Conservation (phyloP, 768 basidiomycete genomes). For the Tremella mesenterica region DNA sequence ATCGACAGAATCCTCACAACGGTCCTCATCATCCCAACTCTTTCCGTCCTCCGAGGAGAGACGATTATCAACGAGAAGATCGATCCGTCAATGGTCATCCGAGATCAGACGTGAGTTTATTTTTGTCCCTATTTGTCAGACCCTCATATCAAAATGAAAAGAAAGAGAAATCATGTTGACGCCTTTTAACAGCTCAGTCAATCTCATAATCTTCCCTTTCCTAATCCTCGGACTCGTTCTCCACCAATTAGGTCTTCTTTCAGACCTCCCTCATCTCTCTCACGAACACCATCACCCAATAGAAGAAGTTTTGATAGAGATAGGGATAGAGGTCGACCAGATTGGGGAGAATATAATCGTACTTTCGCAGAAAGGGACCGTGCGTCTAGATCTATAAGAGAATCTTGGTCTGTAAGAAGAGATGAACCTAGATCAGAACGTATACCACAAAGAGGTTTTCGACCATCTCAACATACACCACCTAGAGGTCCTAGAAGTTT, state of each 20-base stretch:
- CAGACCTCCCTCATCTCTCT: conserved; percentile 1
- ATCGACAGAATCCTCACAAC: neutral
- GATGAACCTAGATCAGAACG: neutral
- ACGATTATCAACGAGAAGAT: neutral
- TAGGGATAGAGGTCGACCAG: conserved; percentile 4
- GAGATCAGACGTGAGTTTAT: too few species aligned
- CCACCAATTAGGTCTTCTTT: neutral
- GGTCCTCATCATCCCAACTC: neutral
- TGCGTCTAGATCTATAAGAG: conserved; percentile 10
- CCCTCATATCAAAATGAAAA: too few species aligned
- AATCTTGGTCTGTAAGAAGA: conserved; percentile 5
- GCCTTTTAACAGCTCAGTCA: too few species aligned
- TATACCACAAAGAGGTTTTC: neutral
- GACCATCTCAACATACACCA: conserved; percentile 2
- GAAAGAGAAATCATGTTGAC: too few species aligned
- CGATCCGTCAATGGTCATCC: neutral
- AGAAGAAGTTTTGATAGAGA: conserved; percentile 8
- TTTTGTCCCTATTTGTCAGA: too few species aligned
- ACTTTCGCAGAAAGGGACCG: neutral
- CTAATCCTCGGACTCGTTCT: neutral
- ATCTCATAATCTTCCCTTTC: neutral
- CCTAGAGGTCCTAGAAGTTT: conserved; percentile 3
- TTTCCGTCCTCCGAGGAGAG: neutral
- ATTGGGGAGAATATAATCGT: neutral
- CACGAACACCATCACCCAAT: conserved; percentile 24